These are phyloP conservation scores for Platanthera guangdongensis DNA, from an alignment of 106 monocot genomes.

Conservation along the genomic window DNA sequence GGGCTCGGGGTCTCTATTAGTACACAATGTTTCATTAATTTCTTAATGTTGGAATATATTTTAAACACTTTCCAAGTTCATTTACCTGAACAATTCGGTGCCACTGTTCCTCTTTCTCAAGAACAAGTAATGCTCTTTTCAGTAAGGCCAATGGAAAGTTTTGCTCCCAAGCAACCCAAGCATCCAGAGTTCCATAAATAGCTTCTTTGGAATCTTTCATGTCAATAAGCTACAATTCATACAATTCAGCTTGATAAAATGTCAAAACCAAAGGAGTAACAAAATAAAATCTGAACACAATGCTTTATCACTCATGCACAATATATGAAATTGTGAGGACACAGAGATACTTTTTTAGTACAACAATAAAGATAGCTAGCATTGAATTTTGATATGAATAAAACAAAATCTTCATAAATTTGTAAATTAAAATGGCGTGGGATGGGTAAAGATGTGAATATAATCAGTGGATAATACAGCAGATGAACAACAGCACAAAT, in stretches of 20 bases:
- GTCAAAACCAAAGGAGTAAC: neutral
- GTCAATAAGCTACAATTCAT: conserved; percentile 53
- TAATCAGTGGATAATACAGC: neutral
- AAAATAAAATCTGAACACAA: neutral
- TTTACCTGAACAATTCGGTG: conserved; percentile 86
- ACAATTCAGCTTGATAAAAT: neutral
- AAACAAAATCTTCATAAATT: neutral
- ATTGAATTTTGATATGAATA: neutral
- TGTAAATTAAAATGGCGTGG: neutral
- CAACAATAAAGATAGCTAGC: neutral
- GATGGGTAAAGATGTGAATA: neutral
- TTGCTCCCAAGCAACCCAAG: conserved; percentile 93
- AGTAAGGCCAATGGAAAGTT: conserved; percentile 62
- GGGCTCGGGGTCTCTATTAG: too few species aligned
- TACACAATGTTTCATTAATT: too few species aligned
- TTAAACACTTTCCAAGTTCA: neutral
- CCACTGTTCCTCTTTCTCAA: conserved; percentile 85
- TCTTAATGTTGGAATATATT: too few species aligned
- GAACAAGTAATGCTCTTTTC: conserved; percentile 59
- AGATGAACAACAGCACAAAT: too few species aligned
- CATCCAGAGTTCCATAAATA: conserved; percentile 92
- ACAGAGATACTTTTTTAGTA: neutral
- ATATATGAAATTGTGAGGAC: neutral
- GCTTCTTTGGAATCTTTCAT: conserved; percentile 83
- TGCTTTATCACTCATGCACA: neutral